Base-by-base conservation (phyloP, 768 basidiomycete genomes). In the Pulveroboletus sp. region DNA sequence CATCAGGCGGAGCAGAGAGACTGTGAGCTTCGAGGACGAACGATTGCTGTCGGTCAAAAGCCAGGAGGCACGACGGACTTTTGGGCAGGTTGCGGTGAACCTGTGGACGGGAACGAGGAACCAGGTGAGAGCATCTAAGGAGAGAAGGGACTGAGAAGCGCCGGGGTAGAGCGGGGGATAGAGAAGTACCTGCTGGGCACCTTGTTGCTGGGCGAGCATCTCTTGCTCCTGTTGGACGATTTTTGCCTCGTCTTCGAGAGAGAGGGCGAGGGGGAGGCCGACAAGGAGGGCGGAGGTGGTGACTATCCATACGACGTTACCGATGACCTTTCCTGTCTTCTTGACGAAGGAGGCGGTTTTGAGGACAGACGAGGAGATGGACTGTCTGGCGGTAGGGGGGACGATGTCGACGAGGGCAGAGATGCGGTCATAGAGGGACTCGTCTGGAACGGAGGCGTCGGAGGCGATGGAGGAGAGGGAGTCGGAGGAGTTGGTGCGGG, bases 231-330 rank as follows among this genome's bases (percentile, higher is more conserved):
- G 93, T 41, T 86, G 84, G 10, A 93, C 86, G 50, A 95, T 80
- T 71, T 93, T 93, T 47, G 90, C 87, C 74, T 99, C 96, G 71
- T 96, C 95, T 71, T 99, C 96, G 60, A 98, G 76, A 53, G 84
- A 86, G 59, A 98, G 78, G 5, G 94, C 93, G 54, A 98, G 77
- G 31, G 96, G 96, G 35, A 99, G 76, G 13, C 91, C 96, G 43
- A 99, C 86, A 57, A 99, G 81, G 47, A 99, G 76, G 1, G 94
- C 93, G 39, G 87, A 90, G 8, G 95, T 98, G 47, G 91, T 93
- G 64, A 97, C 75, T 54, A 96, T 79, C 96, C 96, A 99, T 49
- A 94, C 89, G 58, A 93, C 71, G 67, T 88, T 93, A 13, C 96
- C 95, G 31, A 83, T 79, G 44, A 89, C 59, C 71, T 83, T 89